These are phyloP conservation scores for Calonectria fujianensis DNA, from an alignment of 2,329 filamentous ascomycete species.

Conservation along the genomic window DNA sequence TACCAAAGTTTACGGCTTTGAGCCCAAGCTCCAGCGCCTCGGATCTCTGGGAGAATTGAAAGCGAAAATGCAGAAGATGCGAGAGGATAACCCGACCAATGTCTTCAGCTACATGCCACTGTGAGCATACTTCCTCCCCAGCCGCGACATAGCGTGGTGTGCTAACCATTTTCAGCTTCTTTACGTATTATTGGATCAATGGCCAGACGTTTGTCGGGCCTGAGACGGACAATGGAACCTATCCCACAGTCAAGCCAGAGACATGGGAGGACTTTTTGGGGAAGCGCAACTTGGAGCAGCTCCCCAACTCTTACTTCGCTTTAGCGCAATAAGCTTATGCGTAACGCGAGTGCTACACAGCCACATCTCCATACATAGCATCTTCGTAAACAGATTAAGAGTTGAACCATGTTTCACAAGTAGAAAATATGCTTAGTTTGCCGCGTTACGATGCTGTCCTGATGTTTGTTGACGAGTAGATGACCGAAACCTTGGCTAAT, in stretches of 20 bases:
- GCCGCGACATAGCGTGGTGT: background rate
- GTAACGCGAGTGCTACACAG: background rate
- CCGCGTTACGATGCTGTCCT: no score
- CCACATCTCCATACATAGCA: no score
- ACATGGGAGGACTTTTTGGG: conserved; percentile 17
- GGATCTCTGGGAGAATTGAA: conserved; percentile 23
- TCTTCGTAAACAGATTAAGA: no score
- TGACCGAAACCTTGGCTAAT: no score
- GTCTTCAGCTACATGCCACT: conserved; percentile 5
- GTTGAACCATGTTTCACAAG: no score
- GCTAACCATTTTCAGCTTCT: conserved; percentile 13
- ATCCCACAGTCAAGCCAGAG: conserved; percentile 17
- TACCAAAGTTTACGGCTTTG: conserved; percentile 10
- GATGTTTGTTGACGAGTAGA: no score
- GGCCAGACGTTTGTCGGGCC: conserved; percentile 14
- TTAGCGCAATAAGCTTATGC: background rate
- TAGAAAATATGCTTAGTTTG: no score
- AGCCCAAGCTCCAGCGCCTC: background rate
- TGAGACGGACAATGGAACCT: conserved; percentile 5
- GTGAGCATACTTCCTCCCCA: background rate
- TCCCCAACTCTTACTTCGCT: conserved; percentile 7
- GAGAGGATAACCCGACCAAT: conserved; percentile 14
- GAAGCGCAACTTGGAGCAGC: background rate
- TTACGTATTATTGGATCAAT: conserved; percentile 25
- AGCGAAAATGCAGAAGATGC: conserved; percentile 12